phyloP scores from a whole-genome alignment of 441 rosid species.

The Populus trichocarpa region DNA sequence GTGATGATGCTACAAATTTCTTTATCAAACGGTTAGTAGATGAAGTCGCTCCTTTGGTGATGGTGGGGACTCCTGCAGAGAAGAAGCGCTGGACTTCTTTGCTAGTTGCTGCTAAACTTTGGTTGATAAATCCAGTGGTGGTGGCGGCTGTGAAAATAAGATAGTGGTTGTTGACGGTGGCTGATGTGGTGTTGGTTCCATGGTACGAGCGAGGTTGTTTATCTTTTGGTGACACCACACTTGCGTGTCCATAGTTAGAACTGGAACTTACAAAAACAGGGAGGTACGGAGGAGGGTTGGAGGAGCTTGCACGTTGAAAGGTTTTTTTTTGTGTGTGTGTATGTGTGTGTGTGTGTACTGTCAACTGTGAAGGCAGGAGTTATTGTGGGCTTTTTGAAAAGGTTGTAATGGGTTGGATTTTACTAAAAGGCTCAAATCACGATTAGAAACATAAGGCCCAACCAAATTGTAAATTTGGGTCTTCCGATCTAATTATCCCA shows the following conservation, averaged over 20 bases:
- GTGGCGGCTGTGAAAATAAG: background rate
- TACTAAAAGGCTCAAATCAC: too few species aligned
- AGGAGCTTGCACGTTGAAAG: background rate
- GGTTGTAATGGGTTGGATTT: too few species aligned
- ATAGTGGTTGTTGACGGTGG: background rate
- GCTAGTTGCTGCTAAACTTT: conserved; percentile 28
- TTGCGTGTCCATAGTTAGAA: background rate
- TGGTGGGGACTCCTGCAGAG: conserved; percentile 41
- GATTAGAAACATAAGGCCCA: too few species aligned
- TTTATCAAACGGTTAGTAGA: conserved; percentile 44
- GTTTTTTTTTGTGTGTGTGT: background rate
- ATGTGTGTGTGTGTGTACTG: too few species aligned
- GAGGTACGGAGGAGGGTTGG: background rate
- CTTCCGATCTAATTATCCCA: too few species aligned
- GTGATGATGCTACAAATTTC: too few species aligned
- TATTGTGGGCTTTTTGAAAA: background rate
- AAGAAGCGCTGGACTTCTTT: conserved; percentile 65
- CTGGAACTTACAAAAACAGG: background rate
- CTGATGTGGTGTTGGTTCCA: conserved; percentile 1
- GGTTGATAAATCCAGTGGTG: background rate
- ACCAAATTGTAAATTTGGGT: too few species aligned
- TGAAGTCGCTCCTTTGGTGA: conserved; percentile 38
- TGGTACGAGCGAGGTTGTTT: conserved; percentile 1
- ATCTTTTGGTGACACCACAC: background rate
- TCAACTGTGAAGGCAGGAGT: background rate